Evolutionary conservation across 805 yeast genomes (phyloP).

Genomic region (Saccharomycopsis olivae): DNA sequence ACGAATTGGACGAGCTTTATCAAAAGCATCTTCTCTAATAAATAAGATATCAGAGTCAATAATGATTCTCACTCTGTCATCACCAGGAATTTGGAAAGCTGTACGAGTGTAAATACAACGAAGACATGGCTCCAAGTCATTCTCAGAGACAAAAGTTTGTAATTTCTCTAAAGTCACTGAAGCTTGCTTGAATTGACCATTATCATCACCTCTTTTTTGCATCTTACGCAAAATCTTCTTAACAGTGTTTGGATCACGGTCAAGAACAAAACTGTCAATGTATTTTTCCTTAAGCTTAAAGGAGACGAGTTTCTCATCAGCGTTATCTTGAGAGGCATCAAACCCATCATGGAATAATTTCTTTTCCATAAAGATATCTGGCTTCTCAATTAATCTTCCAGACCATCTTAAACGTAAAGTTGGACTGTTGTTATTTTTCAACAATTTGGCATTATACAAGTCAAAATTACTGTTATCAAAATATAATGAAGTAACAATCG

Average conservation of each 20-base stretch:
- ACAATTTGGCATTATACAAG: conserved; percentile 73
- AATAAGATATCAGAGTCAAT: conserved; percentile 83
- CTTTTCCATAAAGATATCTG: no score
- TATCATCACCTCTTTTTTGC: conserved; percentile 48
- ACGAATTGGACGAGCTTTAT: conserved; percentile 76
- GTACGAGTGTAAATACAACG: conserved; percentile 84
- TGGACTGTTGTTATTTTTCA: conserved; percentile 57
- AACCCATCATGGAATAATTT: no score
- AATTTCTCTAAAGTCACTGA: conserved; percentile 49
- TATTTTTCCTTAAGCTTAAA: no score
- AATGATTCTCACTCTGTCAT: conserved; percentile 80
- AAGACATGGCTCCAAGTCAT: conserved; percentile 72
- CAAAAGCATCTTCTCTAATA: conserved; percentile 86
- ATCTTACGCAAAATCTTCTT: conserved; percentile 47
- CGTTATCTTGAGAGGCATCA: no score
- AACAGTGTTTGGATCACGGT: conserved; percentile 34
- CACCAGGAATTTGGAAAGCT: conserved; percentile 98
- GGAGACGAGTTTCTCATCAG: no score
- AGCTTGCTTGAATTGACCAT: conserved; percentile 36
- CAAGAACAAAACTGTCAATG: conserved; percentile 54
- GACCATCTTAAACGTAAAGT: conserved; percentile 86
- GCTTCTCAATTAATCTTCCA: no score
- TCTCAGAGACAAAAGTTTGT: conserved; percentile 50
- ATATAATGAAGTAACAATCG: conserved; percentile 76
- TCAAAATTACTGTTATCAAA: conserved; percentile 80